Evolutionary conservation across 306 rosid genomes (phyloP).

Genomic region (Hippophae rhamnoides): DNA sequence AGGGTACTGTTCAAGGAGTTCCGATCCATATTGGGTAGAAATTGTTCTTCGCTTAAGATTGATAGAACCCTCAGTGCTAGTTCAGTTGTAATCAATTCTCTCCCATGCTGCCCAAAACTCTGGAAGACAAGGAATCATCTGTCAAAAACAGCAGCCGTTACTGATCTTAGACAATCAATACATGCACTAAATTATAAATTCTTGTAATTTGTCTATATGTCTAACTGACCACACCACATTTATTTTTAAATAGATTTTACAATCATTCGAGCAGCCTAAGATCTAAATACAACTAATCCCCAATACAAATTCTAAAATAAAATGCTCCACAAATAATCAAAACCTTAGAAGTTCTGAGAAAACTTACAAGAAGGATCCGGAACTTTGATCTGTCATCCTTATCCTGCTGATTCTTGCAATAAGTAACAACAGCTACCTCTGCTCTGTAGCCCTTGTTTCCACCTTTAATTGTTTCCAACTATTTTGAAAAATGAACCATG

Average conservation of each 20-base stretch:
- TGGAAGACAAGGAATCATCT: slow-evolving; percentile 99
- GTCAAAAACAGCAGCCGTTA: slow-evolving; percentile 89
- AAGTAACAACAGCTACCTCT: slow-evolving; percentile 66
- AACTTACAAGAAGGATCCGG: slow-evolving; percentile 88
- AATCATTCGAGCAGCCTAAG: not conserved
- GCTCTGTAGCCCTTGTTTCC: slow-evolving; percentile 71
- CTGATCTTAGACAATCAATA: slow-evolving; percentile 67
- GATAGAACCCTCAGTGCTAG: slow-evolving; percentile 72
- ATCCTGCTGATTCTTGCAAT: slow-evolving; percentile 42
- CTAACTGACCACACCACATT: not conserved
- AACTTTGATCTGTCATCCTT: slow-evolving; percentile 49
- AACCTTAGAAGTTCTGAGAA: slow-evolving; percentile 6
- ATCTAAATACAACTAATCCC: not conserved
- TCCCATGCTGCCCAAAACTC: slow-evolving; percentile 99
- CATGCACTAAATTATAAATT: slow-evolving; percentile 30
- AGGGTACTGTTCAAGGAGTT: slow-evolving; percentile 56
- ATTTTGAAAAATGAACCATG: slow-evolving; percentile 15
- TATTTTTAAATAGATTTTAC: not conserved
- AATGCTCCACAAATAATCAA: not conserved
- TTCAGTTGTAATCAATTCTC: slow-evolving; percentile 92
- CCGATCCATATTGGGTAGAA: slow-evolving; percentile 51
- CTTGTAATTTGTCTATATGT: not conserved
- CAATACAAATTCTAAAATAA: not conserved
- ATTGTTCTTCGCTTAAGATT: slow-evolving; percentile 64
- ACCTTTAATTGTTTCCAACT: slow-evolving; percentile 63